Percentiles rank a stretch among this genome's conserved stretches.
phyloP scores from a whole-genome alignment of 345 rosid species.

The Noccaea caerulescens region DNA sequence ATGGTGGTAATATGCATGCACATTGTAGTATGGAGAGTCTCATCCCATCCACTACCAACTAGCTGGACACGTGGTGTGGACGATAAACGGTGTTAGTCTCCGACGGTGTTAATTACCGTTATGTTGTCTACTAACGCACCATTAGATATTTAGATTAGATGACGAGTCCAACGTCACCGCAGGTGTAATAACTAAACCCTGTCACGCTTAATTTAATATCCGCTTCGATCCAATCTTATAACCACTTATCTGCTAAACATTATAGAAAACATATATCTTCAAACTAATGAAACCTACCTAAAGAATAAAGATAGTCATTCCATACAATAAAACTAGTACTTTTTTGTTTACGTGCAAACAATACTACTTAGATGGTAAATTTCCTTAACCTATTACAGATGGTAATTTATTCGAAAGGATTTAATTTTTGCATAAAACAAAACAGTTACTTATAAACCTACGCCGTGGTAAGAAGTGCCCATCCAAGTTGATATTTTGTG shows the following conservation, averaged over 20 bases:
- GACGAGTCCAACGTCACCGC: neutral
- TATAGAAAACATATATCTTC: no score
- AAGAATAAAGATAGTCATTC: neutral
- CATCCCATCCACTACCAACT: neutral
- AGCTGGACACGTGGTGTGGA: conserved; percentile 2
- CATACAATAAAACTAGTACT: no score
- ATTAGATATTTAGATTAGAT: neutral
- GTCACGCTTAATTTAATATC: neutral
- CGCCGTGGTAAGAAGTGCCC: no score
- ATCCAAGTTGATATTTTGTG: no score
- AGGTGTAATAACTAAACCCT: neutral
- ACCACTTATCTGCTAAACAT: neutral
- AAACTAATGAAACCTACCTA: neutral
- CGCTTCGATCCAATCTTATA: conserved; percentile 4
- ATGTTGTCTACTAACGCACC: neutral
- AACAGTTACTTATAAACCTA: no score
- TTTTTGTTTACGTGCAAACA: no score
- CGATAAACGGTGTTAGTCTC: conserved; percentile 20
- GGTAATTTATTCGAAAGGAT: no score
- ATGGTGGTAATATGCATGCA: neutral
- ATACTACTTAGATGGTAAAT: no score
- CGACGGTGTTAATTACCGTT: neutral
- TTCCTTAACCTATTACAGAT: no score
- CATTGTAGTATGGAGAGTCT: neutral
- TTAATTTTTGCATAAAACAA: no score